Percentiles rank a stretch among this genome's conserved stretches.
These are phyloP conservation scores for Debaryomyces fabryi DNA, from an alignment of 1,139 yeast genomes.

Conservation along the genomic window DNA sequence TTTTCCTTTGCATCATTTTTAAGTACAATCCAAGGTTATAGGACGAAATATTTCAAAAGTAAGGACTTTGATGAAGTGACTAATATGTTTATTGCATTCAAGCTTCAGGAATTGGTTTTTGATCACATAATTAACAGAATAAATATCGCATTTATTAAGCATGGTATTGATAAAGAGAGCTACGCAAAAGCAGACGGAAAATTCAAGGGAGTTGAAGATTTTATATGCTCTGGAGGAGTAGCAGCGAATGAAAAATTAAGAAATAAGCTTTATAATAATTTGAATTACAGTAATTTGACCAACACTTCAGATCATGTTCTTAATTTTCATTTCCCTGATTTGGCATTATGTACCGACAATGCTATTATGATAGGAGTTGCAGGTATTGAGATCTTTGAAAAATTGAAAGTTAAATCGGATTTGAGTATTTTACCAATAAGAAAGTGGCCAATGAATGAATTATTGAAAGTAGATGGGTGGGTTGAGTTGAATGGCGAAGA, in stretches of 20 bases:
- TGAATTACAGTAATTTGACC: slow-evolving; percentile 20
- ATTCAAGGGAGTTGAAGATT: slow-evolving; percentile 49
- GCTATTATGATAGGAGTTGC: slow-evolving; percentile 99
- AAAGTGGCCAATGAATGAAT: slow-evolving; percentile 71
- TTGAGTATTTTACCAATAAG: slow-evolving; percentile 60
- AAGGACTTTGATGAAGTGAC: slow-evolving; percentile 23
- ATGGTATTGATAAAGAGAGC: slow-evolving; percentile 23
- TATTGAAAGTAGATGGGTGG: slow-evolving; percentile 58
- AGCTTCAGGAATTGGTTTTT: slow-evolving; percentile 68
- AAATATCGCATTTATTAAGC: slow-evolving; percentile 49
- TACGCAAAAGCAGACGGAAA: slow-evolving; percentile 31
- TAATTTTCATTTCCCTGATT: slow-evolving; percentile 64
- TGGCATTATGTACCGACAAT: slow-evolving; percentile 84
- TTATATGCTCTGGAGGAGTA: slow-evolving; percentile 93
- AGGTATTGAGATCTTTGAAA: slow-evolving; percentile 82
- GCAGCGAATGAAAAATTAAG: slow-evolving; percentile 74
- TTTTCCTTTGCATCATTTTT: slow-evolving; percentile 84
- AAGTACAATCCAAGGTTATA: slow-evolving; percentile 51
- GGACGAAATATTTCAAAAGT: slow-evolving; percentile 12
- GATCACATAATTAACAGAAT: slow-evolving; percentile 71
- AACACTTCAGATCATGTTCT: slow-evolving; percentile 13
- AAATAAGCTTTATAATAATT: slow-evolving; percentile 41
- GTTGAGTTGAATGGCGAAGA: slow-evolving; percentile 17
- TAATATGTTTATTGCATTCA: slow-evolving; percentile 54
- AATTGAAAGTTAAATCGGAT: slow-evolving; percentile 48